phyloP scores from a whole-genome alignment of 202 grass and related monocot genomes.

The Schoenoplectus triqueter region DNA sequence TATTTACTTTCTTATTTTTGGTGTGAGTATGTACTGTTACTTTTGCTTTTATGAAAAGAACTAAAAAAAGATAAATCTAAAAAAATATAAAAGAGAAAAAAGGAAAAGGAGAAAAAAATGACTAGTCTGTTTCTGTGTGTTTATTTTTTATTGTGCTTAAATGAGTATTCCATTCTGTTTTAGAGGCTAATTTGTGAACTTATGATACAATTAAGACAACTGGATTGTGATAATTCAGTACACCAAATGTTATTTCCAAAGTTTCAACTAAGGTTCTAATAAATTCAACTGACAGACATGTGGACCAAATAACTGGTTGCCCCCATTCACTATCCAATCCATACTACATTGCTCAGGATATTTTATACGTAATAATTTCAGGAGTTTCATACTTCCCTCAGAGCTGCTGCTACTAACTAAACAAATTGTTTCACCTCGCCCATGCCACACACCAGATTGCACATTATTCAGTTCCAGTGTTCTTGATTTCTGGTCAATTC shows the following conservation, averaged over 20 bases:
- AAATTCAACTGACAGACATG: constrained; percentile 14
- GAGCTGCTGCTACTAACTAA: constrained; percentile 54
- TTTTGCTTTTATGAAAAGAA: no score
- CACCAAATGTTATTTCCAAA: neutral
- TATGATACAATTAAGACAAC: neutral
- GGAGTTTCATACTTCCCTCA: constrained; percentile 62
- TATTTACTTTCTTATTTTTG: no score
- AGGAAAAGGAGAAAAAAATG: no score
- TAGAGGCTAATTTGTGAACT: neutral
- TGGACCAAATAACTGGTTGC: constrained; percentile 20
- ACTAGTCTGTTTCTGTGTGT: no score
- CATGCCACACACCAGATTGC: constrained; percentile 93
- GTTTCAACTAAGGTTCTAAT: constrained; percentile 2
- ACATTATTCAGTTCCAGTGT: constrained; percentile 99
- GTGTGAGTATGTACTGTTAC: no score
- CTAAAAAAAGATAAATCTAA: no score
- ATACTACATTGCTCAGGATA: constrained; percentile 79
- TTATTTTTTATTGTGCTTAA: no score
- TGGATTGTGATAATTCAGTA: neutral
- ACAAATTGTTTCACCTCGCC: constrained; percentile 87
- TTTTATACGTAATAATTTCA: constrained; percentile 57
- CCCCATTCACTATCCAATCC: constrained; percentile 54
- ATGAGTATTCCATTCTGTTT: no score
- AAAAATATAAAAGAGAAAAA: no score
- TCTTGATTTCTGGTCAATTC: constrained; percentile 72